Conservation (phyloP, 108 stramenopile species). For the Skeletonema tropicum region DNA sequence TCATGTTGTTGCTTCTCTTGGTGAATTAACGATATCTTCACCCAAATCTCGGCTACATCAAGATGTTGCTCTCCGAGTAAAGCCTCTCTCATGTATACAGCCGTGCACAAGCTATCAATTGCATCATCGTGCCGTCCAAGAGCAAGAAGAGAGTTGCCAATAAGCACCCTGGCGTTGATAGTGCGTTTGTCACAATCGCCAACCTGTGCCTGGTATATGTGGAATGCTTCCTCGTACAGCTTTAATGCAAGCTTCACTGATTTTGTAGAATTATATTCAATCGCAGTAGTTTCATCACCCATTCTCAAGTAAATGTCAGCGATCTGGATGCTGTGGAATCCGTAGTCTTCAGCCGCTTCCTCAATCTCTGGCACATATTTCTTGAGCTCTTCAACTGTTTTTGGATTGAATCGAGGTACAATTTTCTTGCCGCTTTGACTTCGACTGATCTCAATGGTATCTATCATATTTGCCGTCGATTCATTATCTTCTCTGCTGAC, state of each 20-base stretch:
- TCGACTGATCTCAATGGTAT: neutral
- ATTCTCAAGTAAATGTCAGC: constrained; percentile 44
- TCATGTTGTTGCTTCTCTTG: constrained; percentile 31
- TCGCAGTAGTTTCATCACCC: constrained; percentile 17
- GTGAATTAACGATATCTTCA: constrained; percentile 38
- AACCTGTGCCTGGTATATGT: constrained; percentile 36
- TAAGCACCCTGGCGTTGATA: constrained; percentile 31
- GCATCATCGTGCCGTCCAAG: constrained; percentile 47
- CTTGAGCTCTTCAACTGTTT: constrained; percentile 3
- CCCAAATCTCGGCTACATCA: constrained; percentile 45
- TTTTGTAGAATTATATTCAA: constrained; percentile 3
- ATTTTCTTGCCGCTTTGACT: neutral
- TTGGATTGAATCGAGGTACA: neutral
- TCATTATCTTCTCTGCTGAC: neutral
- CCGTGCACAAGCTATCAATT: constrained; percentile 45
- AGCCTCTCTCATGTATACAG: constrained; percentile 58
- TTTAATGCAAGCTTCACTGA: constrained; percentile 29
- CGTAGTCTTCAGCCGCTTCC: constrained; percentile 19
- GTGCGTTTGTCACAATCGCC: constrained; percentile 44
- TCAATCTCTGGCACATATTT: constrained; percentile 23
- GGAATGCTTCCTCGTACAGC: constrained; percentile 40
- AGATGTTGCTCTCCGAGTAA: constrained; percentile 44
- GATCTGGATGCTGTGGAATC: constrained; percentile 29
- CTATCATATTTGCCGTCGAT: neutral
- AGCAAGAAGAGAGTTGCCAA: constrained; percentile 24